Percentiles rank a stretch among this genome's conserved stretches.
Evolutionary conservation across 179 eudicot genomes (phyloP).

Genomic region (Amaranthus tricolor): DNA sequence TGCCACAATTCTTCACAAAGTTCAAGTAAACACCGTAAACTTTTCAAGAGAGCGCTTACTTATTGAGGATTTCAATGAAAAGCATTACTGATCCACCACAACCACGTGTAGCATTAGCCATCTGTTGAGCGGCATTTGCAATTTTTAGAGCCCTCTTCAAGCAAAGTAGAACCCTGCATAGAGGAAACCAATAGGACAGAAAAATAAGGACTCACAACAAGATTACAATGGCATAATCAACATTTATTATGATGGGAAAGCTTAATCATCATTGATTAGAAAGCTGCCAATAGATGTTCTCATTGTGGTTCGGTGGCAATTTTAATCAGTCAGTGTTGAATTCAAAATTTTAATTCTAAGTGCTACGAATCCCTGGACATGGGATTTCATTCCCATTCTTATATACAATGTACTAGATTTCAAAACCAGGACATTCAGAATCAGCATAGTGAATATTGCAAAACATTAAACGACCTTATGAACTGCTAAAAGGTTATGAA

Average conservation of each 20-base stretch:
- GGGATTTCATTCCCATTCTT: neutral
- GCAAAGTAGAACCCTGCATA: conserved; percentile 86
- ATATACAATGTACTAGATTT: neutral
- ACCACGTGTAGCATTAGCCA: conserved; percentile 89
- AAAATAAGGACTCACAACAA: conserved; percentile 2
- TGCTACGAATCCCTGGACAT: neutral
- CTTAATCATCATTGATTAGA: neutral
- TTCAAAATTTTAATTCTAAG: neutral
- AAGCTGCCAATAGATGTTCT: neutral
- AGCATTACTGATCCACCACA: conserved; percentile 77
- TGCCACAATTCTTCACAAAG: neutral
- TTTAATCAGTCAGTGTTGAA: neutral
- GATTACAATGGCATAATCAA: neutral
- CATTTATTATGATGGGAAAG: neutral
- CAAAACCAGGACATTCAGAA: neutral
- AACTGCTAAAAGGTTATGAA: neutral
- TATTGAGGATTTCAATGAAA: conserved; percentile 90
- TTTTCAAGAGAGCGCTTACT: conserved; percentile 44
- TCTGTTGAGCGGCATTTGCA: conserved; percentile 94
- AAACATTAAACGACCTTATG: neutral
- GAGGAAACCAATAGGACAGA: conserved; percentile 9
- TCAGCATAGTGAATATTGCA: neutral
- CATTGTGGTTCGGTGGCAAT: neutral
- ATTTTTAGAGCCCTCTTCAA: conserved; percentile 91
- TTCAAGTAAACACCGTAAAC: neutral